Evolutionary conservation across 169 alveolate species (phyloP), one percentile per base, ranked within the genome.

Genomic region (Ichthyophthirius multifiliis): DNA sequence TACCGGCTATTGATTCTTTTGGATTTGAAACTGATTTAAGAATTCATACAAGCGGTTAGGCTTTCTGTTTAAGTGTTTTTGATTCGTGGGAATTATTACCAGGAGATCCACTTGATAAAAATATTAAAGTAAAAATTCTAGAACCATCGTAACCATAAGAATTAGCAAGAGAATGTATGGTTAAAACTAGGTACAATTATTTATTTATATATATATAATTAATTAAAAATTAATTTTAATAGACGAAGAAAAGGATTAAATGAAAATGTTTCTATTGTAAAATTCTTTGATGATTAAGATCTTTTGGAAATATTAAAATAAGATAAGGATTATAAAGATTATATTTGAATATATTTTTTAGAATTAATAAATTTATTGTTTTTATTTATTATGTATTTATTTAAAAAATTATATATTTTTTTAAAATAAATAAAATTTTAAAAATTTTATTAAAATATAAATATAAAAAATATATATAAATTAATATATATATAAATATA

Each of bases 21-120:
- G 99, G 99, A 39, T 97, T 99, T 84, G 99, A 99, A 89, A 99
- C 99, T 16, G 99, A 99, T 89, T 94, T 99, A 63, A 96, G 98
- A 83, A 95, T 98, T 1, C 98, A 97, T 74, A 98, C 99, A 0
- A 93, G 97, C 41, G 99, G 99, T 3, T 98, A 97, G 87, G 99
- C 99, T 16, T 96, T 98, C 88, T 97, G 99, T 63, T 84, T 97
- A 47, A 92, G 98, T 48, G 92, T 96, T 89, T 99, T 99, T 87
- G 99, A 97, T 88, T 98, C 97, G 81, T 99, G 99, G 99, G 95
- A 89, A 43, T 65, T 97, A 15, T 99, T 98, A 30, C 99, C 99
- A 31, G 99, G 99, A 12, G 99, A 99, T 84, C 99, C 99, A 9
- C 94, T 99, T 62, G 99, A 99, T 90, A 98, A 96, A 94, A 89